Conservation (phyloP, 2,329 filamentous ascomycete genomes). For the Pezicula carpinea region DNA sequence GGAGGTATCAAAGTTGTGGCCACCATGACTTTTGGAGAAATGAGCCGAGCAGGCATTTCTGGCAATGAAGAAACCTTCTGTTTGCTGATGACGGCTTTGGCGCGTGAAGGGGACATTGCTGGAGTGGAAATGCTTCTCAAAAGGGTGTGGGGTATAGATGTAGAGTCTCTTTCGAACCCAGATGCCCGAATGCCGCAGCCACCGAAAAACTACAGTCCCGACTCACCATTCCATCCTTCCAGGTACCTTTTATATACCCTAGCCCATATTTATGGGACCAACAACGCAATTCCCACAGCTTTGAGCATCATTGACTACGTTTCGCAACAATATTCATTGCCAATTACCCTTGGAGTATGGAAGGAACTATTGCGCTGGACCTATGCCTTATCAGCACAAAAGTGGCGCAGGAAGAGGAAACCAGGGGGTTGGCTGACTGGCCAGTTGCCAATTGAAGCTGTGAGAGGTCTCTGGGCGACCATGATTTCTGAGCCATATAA, state of each 20-base stretch:
- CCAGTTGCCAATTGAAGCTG: slow-evolving; percentile 15
- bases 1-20: slow-evolving; percentile 15
- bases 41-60: slow-evolving; percentile 37
- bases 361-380: slow-evolving; percentile 63
- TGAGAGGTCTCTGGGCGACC: slow-evolving; percentile 21
- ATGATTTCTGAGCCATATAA: slow-evolving; percentile 27
- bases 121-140: slow-evolving; percentile 43
- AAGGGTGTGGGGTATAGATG: slow-evolving; percentile 46
- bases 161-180: slow-evolving; percentile 9
- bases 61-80: slow-evolving; percentile 49
- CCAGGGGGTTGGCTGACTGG: slow-evolving; percentile 6
- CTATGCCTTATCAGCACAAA: slow-evolving; percentile 44
- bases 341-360: slow-evolving; percentile 57
- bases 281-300: slow-evolving; percentile 56
- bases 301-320: slow-evolving; percentile 58
- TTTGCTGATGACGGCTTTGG: slow-evolving; percentile 46
- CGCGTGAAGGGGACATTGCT: slow-evolving; percentile 44
- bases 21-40: slow-evolving; percentile 37
- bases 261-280: slow-evolving; percentile 65
- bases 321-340: slow-evolving; percentile 52
- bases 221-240: slow-evolving; percentile 55
- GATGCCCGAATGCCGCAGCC: slow-evolving; percentile 27
- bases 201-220: slow-evolving; percentile 32
- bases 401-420: not conserved
- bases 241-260: slow-evolving; percentile 56